These are phyloP conservation scores for Aspergillus persii DNA, from an alignment of 2,329 filamentous ascomycete genomes.

Conservation along the genomic window DNA sequence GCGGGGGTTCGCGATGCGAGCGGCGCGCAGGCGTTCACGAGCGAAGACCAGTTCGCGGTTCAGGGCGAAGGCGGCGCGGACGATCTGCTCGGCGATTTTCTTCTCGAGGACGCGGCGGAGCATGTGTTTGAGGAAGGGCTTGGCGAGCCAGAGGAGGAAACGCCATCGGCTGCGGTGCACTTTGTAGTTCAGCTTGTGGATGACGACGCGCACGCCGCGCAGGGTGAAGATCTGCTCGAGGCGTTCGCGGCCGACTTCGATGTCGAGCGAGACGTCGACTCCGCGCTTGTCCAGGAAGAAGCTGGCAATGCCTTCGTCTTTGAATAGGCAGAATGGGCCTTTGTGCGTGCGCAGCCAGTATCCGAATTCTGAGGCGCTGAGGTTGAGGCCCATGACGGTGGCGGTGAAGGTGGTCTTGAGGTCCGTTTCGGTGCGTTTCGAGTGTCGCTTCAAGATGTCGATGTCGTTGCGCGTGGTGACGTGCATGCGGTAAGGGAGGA, in stretches of 20 bases:
- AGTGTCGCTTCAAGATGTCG: constrained; percentile 77
- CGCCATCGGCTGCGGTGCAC: constrained; percentile 69
- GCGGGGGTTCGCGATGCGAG: constrained; percentile 75
- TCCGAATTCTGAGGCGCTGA: constrained; percentile 81
- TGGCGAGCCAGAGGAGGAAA: constrained; percentile 77
- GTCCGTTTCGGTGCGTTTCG: constrained; percentile 61
- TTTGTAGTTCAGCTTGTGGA: constrained; percentile 83
- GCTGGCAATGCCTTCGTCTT: constrained; percentile 80
- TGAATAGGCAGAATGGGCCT: constrained; percentile 65
- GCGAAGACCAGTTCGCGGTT: constrained; percentile 88
- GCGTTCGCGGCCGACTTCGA: constrained; percentile 75
- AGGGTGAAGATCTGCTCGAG: constrained; percentile 80
- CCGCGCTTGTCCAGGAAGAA: constrained; percentile 84
- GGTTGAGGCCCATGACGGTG: constrained; percentile 76
- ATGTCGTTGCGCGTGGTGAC: constrained; percentile 83
- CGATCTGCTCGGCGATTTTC: constrained; percentile 71
- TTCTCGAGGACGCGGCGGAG: constrained; percentile 75
- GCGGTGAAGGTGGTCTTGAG: constrained; percentile 72
- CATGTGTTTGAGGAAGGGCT: constrained; percentile 78
- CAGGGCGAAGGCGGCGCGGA: constrained; percentile 65
- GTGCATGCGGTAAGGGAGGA: constrained; percentile 79
- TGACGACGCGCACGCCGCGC: constrained; percentile 70
- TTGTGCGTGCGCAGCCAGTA: constrained; percentile 83
- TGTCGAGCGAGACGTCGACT: constrained; percentile 79
- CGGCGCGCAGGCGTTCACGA: constrained; percentile 79